A percentile compares a stretch with the other conserved stretches of the same genome.
phyloP scores from a whole-genome alignment of 495 filamentous ascomycete genomes.

The Platismatia glauca region DNA sequence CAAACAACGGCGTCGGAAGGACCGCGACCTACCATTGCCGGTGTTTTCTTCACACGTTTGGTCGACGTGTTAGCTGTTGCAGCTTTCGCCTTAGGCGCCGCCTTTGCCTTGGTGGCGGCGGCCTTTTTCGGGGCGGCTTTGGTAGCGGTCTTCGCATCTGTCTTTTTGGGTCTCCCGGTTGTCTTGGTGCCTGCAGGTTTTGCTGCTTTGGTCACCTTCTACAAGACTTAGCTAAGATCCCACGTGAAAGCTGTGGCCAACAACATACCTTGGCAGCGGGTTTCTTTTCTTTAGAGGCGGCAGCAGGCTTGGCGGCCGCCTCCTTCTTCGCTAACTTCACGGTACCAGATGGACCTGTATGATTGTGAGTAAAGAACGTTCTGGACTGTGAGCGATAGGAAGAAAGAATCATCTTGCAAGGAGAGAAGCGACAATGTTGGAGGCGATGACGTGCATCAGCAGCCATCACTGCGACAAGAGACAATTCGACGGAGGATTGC shows the following conservation, averaged over 20 bases:
- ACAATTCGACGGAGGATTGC: background rate
- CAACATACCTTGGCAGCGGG: constrained; percentile 39
- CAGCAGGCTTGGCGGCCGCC: constrained; percentile 38
- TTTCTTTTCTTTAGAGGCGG: constrained; percentile 34
- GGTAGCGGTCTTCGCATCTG: constrained; percentile 35
- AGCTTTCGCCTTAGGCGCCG: constrained; percentile 39
- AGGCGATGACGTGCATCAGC: background rate
- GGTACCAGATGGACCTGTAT: constrained; percentile 74
- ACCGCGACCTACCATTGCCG: constrained; percentile 34
- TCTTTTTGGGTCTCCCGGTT: constrained; percentile 36
- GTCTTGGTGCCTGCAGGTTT: constrained; percentile 48
- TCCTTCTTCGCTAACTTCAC: constrained; percentile 96
- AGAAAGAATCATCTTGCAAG: background rate
- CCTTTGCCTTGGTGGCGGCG: constrained; percentile 38
- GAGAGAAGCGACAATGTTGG: background rate
- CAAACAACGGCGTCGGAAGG: background rate
- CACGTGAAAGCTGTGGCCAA: constrained; percentile 21
- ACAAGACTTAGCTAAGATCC: background rate
- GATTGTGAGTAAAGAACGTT: constrained; percentile 34
- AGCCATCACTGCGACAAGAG: background rate
- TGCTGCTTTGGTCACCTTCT: constrained; percentile 30
- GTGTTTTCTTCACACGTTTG: constrained; percentile 29
- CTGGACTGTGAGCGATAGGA: background rate
- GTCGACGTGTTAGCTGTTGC: constrained; percentile 33
- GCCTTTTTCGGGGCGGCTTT: constrained; percentile 36